Base-by-base conservation (phyloP, 176 grass and related monocot species). In the maize (Zea mays) region DNA sequence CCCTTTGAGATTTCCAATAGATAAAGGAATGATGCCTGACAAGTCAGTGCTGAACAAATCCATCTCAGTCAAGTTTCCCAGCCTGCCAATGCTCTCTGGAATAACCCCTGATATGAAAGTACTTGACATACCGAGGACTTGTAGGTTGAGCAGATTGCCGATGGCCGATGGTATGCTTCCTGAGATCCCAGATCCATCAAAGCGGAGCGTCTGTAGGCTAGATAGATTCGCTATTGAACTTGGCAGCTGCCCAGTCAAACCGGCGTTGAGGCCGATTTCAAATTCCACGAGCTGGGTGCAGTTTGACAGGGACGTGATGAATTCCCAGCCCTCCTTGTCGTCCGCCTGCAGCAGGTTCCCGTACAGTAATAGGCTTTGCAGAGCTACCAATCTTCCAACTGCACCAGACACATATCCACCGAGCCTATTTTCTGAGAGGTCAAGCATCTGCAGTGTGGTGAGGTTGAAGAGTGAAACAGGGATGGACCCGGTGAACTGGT, bases 11-110 rank as follows among this genome's bases (percentile, higher is more conserved):
- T 81, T 81, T 27, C 79, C 79, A 1, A 81, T 15, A 0, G 79
- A 72, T 39, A 68, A 51, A 33, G 79, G 79, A 51, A 81, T 63
- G 10, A 50, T 56, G 4, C 79, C 79, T 16, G 79, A 72, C 33
- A 72, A 33, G 2, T 1, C 2, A 10, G 17, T 81, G 3, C 40
- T 49, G 17, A 21, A 16, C 16, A 81, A 9, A 46, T 0, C 0
- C 4, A 72, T 0, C 0, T 2, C 2, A 15, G 3, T 11, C 34
- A 81, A 27, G 7, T 72, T 72, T 51, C 5, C 6, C 13, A 71
- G 27, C 9, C 50, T 62, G 6, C 79, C 35, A 0, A 81, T 72
- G 68, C 68, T 81, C 1, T 49, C 7, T 4, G 68, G 67, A 51
- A 81, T 41, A 0, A 7, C 43, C 63, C 79, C 79, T 5, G 34